Conservation (phyloP, 1,139 yeast species). For the Pichia sp. region DNA sequence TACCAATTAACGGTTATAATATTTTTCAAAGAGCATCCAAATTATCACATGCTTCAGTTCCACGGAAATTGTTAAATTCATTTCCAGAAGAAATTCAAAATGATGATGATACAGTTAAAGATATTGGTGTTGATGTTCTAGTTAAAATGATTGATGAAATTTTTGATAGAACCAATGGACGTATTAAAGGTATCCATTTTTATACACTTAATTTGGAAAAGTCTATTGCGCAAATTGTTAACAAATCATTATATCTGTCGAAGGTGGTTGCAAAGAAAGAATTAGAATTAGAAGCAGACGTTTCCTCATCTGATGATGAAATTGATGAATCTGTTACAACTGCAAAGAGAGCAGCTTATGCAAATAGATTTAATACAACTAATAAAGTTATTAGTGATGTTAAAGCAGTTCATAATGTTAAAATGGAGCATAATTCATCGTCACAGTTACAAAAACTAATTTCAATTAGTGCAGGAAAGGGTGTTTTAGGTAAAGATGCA, state of each 20-base stretch:
- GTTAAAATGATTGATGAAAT: slow-evolving; percentile 57
- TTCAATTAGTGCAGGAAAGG: slow-evolving; percentile 79
- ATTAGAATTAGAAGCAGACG: slow-evolving; percentile 24
- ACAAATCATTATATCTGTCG: slow-evolving; percentile 46
- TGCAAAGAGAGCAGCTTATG: slow-evolving; percentile 28
- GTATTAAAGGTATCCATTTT: slow-evolving; percentile 78
- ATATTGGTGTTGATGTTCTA: slow-evolving; percentile 71
- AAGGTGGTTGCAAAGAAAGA: slow-evolving; percentile 30
- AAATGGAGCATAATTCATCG: slow-evolving; percentile 17
- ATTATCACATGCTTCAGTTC: slow-evolving; percentile 84
- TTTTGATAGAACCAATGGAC: slow-evolving; percentile 44
- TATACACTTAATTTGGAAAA: slow-evolving; percentile 94
- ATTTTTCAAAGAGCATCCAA: slow-evolving; percentile 85
- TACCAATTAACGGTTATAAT: slow-evolving; percentile 92
- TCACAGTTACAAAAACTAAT: slow-evolving; percentile 52
- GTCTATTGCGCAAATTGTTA: slow-evolving; percentile 79
- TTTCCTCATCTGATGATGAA: slow-evolving; percentile 29
- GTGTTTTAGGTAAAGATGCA: slow-evolving; percentile 82
- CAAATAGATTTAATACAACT: slow-evolving; percentile 36
- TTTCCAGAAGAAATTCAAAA: slow-evolving; percentile 53
- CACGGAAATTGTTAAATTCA: slow-evolving; percentile 43
- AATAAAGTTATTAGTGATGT: slow-evolving; percentile 39
- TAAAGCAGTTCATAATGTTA: slow-evolving; percentile 15
- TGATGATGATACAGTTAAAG: slow-evolving; percentile 83
- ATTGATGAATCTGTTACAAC: slow-evolving; percentile 27